Base-by-base conservation (phyloP, 2,329 filamentous ascomycete genomes). In the Geosmithia flava region DNA sequence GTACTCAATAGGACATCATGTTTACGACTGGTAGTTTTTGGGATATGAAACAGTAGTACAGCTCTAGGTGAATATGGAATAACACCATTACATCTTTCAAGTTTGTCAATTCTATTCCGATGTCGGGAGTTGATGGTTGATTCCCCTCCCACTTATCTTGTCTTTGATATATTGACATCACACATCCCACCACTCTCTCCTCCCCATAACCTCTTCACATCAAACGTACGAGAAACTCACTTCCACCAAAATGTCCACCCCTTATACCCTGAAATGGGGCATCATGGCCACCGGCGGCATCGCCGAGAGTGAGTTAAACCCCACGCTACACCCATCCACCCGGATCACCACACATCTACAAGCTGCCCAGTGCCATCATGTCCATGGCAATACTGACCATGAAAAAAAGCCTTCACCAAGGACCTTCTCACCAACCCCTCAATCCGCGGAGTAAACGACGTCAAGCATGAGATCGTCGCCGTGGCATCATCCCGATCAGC, bases 401-500 rank as follows among this genome's bases (percentile, higher is more conserved):
- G 20, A n/a, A 23, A n/a, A 20, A 11, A 53, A 79, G 75, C 67
- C 53, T 87, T 93, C 68, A 77, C 81, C 58, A 82, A 83, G 65
- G 89, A 95, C 60, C 76, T 95, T 46, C 80, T 90, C 54, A 76
- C 78, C 51, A 81, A 91, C 64, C 84, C 89, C 16, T 69, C 75
- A 41, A 71, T 72, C 45, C 85, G 89, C 55, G 76, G 75, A 46
- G 84, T 85, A 47, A 68, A 71, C 50, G 85, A 94, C 56, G 73
- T 95, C 53, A 75, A 76, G 49, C 89, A 95, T 68, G 78, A 81
- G 56, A 76, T 95, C 45, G 78, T 83, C 19, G 89, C 87, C 20
- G 88, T 85, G 6, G 85, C 87, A 20, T 93, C 87, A 1, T 93
- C 87, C 4, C 80, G 77, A 41, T 87, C 85, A 44, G 72, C 76